A percentile compares a stretch with the other conserved stretches of the same genome.
Evolutionary conservation across 805 yeast genomes (phyloP).

Genomic region (Teunomyces atbi): DNA sequence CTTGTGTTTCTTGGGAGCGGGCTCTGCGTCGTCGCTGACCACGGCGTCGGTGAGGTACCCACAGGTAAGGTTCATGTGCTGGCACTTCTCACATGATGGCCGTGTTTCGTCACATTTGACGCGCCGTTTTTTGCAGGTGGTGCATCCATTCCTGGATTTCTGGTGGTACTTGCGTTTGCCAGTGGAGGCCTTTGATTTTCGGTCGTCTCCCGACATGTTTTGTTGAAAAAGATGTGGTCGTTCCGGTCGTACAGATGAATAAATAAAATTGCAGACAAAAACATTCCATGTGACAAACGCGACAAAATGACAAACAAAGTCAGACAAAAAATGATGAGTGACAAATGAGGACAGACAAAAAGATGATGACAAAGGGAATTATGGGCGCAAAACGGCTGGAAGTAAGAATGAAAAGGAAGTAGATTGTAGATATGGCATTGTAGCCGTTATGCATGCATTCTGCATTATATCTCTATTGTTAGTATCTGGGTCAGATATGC

Average conservation of each 20-base stretch:
- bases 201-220: slow-evolving; percentile 6
- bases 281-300: not conserved
- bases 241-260: not conserved
- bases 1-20: not conserved
- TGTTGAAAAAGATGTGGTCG: slow-evolving; percentile 4
- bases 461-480: too few species aligned
- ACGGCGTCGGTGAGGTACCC: slow-evolving; percentile 43
- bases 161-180: slow-evolving; percentile 87
- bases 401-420: too few species aligned
- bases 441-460: too few species aligned
- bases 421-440: too few species aligned
- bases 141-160: slow-evolving; percentile 86
- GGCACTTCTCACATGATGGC: slow-evolving; percentile 78
- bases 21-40: slow-evolving; percentile 5
- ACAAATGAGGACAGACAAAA: too few species aligned
- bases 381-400: too few species aligned
- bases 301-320: not conserved
- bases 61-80: slow-evolving; percentile 76
- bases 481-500: too few species aligned
- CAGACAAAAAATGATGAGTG: not conserved
- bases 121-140: slow-evolving; percentile 82
- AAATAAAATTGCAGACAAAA: not conserved
- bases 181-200: slow-evolving; percentile 31
- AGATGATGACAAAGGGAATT: too few species aligned
- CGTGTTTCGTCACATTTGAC: slow-evolving; percentile 90